Conservation (phyloP, 2,329 filamentous ascomycete species). For the Paecilomyces sp. region DNA sequence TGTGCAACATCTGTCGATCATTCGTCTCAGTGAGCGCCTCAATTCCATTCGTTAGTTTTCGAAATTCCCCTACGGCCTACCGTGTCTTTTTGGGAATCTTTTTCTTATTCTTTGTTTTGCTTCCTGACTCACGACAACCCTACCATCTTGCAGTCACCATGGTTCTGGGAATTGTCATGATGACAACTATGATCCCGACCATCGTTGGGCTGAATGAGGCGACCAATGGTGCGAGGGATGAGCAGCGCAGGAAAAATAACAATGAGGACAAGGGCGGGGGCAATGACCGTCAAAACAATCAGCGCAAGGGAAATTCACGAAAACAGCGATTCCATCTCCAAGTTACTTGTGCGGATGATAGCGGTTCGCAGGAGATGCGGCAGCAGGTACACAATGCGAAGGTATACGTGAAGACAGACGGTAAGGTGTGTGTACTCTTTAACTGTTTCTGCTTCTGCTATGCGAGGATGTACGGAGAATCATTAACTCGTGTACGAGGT, state of each 20-base stretch:
- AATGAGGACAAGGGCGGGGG: no score
- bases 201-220: conserved; percentile 19
- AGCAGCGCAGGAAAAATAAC: conserved; percentile 5
- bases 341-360: conserved; percentile 11
- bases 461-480: not conserved
- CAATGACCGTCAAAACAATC: not conserved
- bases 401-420: not conserved
- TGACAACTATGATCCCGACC: conserved; percentile 17
- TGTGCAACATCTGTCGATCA: not conserved
- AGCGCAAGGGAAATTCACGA: conserved; percentile 9
- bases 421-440: not conserved
- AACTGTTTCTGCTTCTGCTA: not conserved
- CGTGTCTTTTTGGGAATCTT: not conserved
- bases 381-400: not conserved
- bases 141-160: conserved; percentile 8
- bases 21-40: not conserved
- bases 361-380: not conserved
- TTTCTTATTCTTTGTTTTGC: not conserved
- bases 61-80: not conserved
- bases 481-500: not conserved
- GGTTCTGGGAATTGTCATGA: conserved; percentile 17
- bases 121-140: not conserved
- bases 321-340: conserved; percentile 15
- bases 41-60: not conserved
- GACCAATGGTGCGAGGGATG: conserved; percentile 13